These are phyloP conservation scores for Apophysomyces sp. DNA, from an alignment of 371 early-diverging fungal species.

Conservation along the genomic window DNA sequence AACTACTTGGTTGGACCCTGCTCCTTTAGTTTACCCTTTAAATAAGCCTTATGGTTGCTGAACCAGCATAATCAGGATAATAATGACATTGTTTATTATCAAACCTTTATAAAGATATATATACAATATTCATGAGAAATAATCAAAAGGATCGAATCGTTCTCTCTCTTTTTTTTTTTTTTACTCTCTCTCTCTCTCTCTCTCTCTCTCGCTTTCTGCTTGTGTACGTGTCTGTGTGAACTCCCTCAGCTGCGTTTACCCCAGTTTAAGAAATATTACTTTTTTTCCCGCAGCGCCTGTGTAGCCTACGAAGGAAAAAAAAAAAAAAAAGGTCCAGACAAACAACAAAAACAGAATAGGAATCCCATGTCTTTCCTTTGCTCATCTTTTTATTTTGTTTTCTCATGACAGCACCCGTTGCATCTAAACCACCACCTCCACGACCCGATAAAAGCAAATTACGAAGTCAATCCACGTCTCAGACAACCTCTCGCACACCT, in stretches of 20 bases:
- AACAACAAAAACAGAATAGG: neutral
- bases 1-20: neutral
- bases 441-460: constrained; percentile 34
- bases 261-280: neutral
- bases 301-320: neutral
- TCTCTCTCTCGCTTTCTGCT: neutral
- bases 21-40: too few relatives aligned
- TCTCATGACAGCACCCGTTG: constrained; percentile 1
- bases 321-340: constrained; percentile 2
- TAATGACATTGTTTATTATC: too few relatives aligned
- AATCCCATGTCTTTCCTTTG: neutral
- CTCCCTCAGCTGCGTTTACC: neutral
- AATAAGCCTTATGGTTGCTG: too few relatives aligned
- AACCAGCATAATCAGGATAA: too few relatives aligned
- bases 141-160: too few relatives aligned
- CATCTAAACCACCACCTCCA: constrained; percentile 15
- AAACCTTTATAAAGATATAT: too few relatives aligned
- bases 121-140: too few relatives aligned
- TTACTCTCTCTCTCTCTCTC: neutral
- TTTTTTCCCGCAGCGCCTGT: neutral
- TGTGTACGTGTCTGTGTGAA: neutral
- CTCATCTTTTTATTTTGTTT: neutral
- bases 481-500: neutral
- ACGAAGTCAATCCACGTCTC: constrained; percentile 12
- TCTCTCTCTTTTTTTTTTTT: neutral